Evolutionary conservation across 441 rosid species (phyloP), one percentile per base, ranked within the genome.

Genomic region (Syzygium syzygioides): DNA sequence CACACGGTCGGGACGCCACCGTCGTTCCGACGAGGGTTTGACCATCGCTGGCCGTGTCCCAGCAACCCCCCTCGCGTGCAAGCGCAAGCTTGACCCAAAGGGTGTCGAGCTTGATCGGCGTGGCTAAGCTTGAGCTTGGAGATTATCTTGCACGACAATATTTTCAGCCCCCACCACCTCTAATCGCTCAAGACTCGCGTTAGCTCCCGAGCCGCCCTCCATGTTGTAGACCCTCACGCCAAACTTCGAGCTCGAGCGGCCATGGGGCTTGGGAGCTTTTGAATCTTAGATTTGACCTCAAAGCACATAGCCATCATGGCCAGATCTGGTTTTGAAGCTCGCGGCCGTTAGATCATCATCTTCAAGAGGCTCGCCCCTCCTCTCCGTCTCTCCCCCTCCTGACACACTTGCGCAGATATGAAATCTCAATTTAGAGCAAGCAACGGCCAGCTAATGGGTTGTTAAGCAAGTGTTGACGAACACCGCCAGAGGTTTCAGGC

Each of bases 11-110:
- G 26, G 14, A n/a, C 7, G 13, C 1, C 30, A 59, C 64, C 30
- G 4, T 0, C 15, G 4, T 0, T 59, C 30, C 7, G 15, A 26
- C 1, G 15, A 1, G 19, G 20, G 71, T 15, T 15, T 1, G 37
- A 30, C 6, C 11, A 4, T 34, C 37, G 17, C 6, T 2, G 5
- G 71, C 20, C 14, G 4, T 32, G n/a, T 14, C 48, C 48, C 48
- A 45, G 48, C 37, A 7, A 15, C 37, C 37, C 37, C 20, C 20
- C 37, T 20, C 3, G 20, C 4, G 4, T 9, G 71, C 1, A 14
- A 62, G 34, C 19, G 32, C n/a, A 62, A n/a, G 34, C 34, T 62
- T n/a, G 68, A 8, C 34, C 18, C 19, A 14, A 1, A 14, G 30
- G 71, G 20, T 19, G 5, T 62, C 71, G 5, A 62, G 6, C 20